These are phyloP conservation scores for Scedosporium boydii DNA, from an alignment of 2,329 filamentous ascomycete genomes.

Conservation along the genomic window DNA sequence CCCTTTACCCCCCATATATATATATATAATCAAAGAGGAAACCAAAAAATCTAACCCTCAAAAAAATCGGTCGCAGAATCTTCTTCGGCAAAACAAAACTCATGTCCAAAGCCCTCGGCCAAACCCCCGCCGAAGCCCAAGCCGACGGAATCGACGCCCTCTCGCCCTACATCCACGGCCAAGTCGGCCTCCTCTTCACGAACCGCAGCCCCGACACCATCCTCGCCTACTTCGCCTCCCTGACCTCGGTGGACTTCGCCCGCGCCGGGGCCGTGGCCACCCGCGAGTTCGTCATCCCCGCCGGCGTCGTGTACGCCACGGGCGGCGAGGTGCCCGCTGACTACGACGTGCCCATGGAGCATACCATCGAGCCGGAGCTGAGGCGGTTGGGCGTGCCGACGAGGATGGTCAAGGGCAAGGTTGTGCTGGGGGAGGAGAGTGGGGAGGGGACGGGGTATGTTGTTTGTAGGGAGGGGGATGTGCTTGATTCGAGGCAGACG, in stretches of 20 bases:
- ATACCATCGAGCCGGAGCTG: conserved; percentile 84
- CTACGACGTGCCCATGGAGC: conserved; percentile 77
- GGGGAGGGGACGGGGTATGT: conserved; percentile 54
- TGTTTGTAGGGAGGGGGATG: conserved; percentile 77
- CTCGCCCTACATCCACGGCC: conserved; percentile 61
- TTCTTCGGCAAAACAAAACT: conserved; percentile 99
- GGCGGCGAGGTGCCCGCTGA: conserved; percentile 72
- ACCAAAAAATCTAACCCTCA: background rate
- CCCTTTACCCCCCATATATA: background rate
- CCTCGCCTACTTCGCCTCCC: conserved; percentile 60
- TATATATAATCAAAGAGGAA: background rate
- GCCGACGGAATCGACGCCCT: conserved; percentile 69
- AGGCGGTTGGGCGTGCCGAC: conserved; percentile 85
- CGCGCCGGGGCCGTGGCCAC: conserved; percentile 71
- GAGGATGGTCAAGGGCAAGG: conserved; percentile 77
- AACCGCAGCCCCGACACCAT: conserved; percentile 62
- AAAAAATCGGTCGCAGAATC: conserved; percentile 44
- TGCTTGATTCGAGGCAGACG: conserved; percentile 84
- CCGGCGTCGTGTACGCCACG: conserved; percentile 70
- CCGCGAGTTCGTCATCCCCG: conserved; percentile 69
- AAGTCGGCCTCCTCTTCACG: conserved; percentile 85
- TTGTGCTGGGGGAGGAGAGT: conserved; percentile 55
- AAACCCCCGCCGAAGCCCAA: conserved; percentile 66
- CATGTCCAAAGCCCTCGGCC: conserved; percentile 90
- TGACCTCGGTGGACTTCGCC: conserved; percentile 77